These are phyloP conservation scores for Neckera pumila DNA, from an alignment of 225 moss, liverwort and hornwort genomes.

Conservation along the genomic window DNA sequence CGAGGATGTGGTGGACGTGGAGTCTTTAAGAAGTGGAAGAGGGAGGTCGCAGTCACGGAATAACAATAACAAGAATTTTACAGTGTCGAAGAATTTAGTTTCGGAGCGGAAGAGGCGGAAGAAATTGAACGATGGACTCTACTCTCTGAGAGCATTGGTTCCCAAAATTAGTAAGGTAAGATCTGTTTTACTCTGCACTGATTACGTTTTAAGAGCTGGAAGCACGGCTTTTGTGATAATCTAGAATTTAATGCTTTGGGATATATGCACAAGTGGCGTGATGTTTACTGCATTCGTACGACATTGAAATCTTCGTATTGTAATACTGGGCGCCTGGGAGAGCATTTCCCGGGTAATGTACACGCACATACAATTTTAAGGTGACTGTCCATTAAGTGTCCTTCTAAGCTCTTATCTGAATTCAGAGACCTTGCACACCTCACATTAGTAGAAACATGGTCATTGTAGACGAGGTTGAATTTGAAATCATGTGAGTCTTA, in stretches of 20 bases:
- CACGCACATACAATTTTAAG: neutral
- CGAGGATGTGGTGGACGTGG: slow-evolving; percentile 5
- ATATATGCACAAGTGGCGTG: neutral
- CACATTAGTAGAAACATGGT: neutral
- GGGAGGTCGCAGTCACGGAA: slow-evolving; percentile 3
- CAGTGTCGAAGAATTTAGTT: slow-evolving; percentile 32
- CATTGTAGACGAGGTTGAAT: too few species aligned
- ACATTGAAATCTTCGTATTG: neutral
- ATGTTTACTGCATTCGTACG: neutral
- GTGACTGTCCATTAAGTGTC: neutral
- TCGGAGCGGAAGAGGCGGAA: slow-evolving; percentile 49
- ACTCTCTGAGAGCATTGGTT: slow-evolving; percentile 31
- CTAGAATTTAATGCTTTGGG: neutral
- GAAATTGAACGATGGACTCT: slow-evolving; percentile 49
- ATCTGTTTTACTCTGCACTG: neutral
- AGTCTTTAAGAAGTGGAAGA: neutral
- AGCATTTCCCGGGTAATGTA: neutral
- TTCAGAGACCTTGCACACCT: neutral
- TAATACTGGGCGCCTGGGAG: neutral
- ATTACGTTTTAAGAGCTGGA: neutral
- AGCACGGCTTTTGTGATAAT: neutral
- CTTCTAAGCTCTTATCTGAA: neutral
- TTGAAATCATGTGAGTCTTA: neutral
- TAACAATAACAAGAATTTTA: neutral
- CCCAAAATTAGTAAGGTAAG: slow-evolving; percentile 51